Evolutionary conservation across 768 basidiomycete genomes (phyloP), one percentile per base, ranked within the genome.

Genomic region (Collybiopsis luxurians): DNA sequence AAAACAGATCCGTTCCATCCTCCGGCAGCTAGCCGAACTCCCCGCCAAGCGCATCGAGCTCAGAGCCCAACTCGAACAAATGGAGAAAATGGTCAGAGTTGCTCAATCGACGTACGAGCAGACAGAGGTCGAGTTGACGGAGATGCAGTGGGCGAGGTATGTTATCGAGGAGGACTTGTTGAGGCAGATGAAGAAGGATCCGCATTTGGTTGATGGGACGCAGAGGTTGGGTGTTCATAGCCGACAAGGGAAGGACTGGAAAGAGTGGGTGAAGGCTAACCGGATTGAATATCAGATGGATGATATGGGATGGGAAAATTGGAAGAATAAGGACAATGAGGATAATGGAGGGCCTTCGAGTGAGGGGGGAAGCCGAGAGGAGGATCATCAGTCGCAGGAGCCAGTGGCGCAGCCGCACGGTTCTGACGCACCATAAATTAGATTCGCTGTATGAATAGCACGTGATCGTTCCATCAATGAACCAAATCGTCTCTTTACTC

Each of bases 141-240:
- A 54, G 24, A 30, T 54, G 26, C 26, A 30, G 24, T 54, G 53
- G 53, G 28, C 42, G 27, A 31, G 53, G 10, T 54, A 54, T 31
- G 9, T 42, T 23, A 31, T 54, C 17, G 53, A 54, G 24, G 53
- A 54, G 31, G 53, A 54, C 43, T 36, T 54, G 23, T 21, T 54
- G 40, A 31, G 43, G 26, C 24, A 19, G 31, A 31, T 38, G 24
- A 54, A 54, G n/a, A 4, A 27, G 17, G 27, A 54, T 30, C 39
- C n/a, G 17, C n/a, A 36, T 7, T 26, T 54, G 2, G 53, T 54
- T 15, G 53, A 54, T 34, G 53, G 53, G 13, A 54, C 53, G 5
- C 26, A 43, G 19, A 54, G 43, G 23, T 30, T 54, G 53, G 53
- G 53, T 2, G 43, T 23, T 3, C 13, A 11, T 12, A 54, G 31